Base-by-base conservation (phyloP, 1,139 yeast genomes). In the Hemisphaericaspora lyxosophila region DNA sequence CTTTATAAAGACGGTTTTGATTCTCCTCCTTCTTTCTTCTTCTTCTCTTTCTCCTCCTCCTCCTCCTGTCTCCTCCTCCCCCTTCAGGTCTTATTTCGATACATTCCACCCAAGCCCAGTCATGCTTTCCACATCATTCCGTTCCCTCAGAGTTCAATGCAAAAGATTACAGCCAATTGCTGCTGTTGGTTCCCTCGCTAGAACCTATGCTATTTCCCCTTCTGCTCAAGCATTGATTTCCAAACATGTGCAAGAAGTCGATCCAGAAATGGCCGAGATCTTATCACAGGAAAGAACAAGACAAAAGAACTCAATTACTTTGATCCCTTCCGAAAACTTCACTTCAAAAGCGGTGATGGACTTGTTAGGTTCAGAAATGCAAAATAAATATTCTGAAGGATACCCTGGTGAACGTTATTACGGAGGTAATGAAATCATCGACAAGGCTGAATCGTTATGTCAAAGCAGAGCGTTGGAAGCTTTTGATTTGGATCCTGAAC, bases 301-400 rank as follows among this genome's bases (percentile, higher is more conserved):
- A 68, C 97, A 90, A 70, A 85, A 82, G 67, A 82, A 84, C 59
- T 87, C 96, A 37, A 82, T 90, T 52, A 89, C 95, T 32, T 77
- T 90, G 63, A 90, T 90, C 61, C 96, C 97, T 27, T 85, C 95
- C 24, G 97, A 90, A 65, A 90, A 90, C 67, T 88, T 89, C 70
- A 90, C 97, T 40, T 87, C 97, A 35, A 84, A 82, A 60, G 89
- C 97, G 16, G 97, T 90, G 20, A 85, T 90, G 82, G 96, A 90
- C 57, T 77, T 90, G 36, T 77, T 90, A 56, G 97, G 97, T 42
- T 85, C 96, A 14, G 96, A 88, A 65, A 88, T 90, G 96, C 94
- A 88, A 67, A 90, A 90, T 78, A 90, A 90, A 74, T 90, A 90
- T 69, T 88, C 96, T n/a, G 97, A 90, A 70, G 97, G 97, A 44